Evolutionary conservation across 2,329 filamentous ascomycete species (phyloP).

Genomic region (Pleomassaria siparia): DNA sequence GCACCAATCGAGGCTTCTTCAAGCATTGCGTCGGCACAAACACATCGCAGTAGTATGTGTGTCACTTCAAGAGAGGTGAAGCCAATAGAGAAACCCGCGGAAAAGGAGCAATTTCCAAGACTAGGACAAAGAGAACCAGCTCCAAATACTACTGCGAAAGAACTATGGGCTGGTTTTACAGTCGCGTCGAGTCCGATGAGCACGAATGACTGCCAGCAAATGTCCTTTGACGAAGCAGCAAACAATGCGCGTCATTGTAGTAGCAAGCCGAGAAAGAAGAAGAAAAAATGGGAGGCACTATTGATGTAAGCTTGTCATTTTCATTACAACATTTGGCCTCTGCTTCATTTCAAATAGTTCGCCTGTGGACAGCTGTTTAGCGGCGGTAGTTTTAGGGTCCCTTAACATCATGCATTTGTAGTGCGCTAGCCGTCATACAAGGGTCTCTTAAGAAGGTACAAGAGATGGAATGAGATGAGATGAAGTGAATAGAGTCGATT

Average conservation of each 20-base stretch:
- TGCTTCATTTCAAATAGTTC: too few relatives aligned
- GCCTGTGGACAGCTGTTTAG: too few relatives aligned
- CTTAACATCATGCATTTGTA: too few relatives aligned
- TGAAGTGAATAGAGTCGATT: too few relatives aligned
- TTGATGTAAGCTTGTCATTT: not conserved
- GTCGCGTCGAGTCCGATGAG: not conserved
- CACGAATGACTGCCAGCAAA: not conserved
- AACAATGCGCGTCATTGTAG: not conserved
- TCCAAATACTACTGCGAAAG: constrained; percentile 1
- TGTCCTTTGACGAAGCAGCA: not conserved
- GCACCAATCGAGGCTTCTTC: not conserved
- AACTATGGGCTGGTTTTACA: constrained; percentile 4
- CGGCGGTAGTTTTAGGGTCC: too few relatives aligned
- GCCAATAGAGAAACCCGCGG: not conserved
- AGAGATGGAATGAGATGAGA: too few relatives aligned
- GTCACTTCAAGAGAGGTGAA: constrained; percentile 1
- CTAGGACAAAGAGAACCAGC: not conserved
- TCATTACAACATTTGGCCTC: too few relatives aligned
- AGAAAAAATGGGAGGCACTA: constrained; percentile 8
- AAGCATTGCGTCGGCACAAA: not conserved
- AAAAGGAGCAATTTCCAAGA: constrained; percentile 5
- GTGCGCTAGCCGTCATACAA: too few relatives aligned
- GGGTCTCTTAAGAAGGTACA: too few relatives aligned
- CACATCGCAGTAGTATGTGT: not conserved
- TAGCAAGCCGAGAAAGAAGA: constrained; percentile 5